These are phyloP conservation scores for Aspergillus fijiensis DNA, from an alignment of 2,329 filamentous ascomycete species.

Conservation along the genomic window DNA sequence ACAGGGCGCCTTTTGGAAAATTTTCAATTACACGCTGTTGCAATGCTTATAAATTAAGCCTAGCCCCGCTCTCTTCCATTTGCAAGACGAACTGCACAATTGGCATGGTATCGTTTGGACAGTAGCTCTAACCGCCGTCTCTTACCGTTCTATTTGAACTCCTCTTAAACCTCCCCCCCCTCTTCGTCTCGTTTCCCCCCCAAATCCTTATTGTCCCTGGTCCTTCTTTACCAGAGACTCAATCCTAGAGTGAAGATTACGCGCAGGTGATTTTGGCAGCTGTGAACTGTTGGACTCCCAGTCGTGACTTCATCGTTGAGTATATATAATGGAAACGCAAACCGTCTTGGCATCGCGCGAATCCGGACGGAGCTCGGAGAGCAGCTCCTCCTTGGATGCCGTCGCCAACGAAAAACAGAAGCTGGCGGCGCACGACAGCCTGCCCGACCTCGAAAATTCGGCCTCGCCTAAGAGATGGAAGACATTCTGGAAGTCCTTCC, in stretches of 20 bases:
- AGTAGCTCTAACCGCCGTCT: constrained; percentile 2
- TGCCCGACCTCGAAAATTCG: constrained; percentile 42
- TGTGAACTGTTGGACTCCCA: neutral
- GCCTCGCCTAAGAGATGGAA: constrained; percentile 51
- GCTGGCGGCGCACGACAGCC: constrained; percentile 13
- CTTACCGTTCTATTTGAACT: neutral
- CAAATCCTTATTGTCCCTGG: neutral
- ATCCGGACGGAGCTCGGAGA: constrained; percentile 29
- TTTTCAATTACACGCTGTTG: constrained; percentile 12
- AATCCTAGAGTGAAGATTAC: neutral
- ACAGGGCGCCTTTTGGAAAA: constrained; percentile 5
- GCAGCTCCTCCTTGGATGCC: constrained; percentile 30
- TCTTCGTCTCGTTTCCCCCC: neutral
- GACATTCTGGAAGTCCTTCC: constrained; percentile 53
- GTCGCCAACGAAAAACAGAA: constrained; percentile 27
- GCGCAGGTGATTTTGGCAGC: neutral
- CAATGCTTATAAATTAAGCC: constrained; percentile 21
- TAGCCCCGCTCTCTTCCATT: constrained; percentile 15
- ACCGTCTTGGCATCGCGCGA: constrained; percentile 23
- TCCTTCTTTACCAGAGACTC: neutral
- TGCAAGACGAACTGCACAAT: constrained; percentile 3
- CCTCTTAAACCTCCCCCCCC: neutral
- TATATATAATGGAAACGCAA: constrained; percentile 18
- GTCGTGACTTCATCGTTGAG: neutral
- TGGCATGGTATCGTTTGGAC: constrained; percentile 13